Evolutionary conservation across 169 alveolate species (phyloP), one percentile per base, ranked within the genome.

Genomic region (Miamiensis avidus): DNA sequence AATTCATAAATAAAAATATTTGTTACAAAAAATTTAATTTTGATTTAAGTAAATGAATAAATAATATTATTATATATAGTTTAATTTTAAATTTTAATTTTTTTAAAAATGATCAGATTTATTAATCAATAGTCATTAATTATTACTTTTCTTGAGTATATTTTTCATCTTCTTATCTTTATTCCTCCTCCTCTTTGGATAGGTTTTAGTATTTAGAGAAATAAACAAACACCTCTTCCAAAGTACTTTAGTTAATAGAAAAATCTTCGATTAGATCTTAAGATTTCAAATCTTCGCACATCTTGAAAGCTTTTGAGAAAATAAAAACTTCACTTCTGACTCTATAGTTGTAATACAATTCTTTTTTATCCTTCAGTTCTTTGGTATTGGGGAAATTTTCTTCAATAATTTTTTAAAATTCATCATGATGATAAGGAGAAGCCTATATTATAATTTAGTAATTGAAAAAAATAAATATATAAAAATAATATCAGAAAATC

Each of bases 221-320:
- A 25, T 82, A 82, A 73, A 88, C 74, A 75, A 83, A 88, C 25
- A 88, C 92, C 49, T 83, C 81, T 74, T 88, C 92, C 15, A 88
- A 74, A 20, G 89, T 82, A 29, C 90, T 87, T 90, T 89, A 79
- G 15, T 84, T 85, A 28, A 91, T 88, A 29, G 81, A 76, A 78
- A 88, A 91, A 77, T 91, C 94, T 64, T 74, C 83, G 1, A 91
- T 86, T 11, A 77, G n/a, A 0, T 74, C 49, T 29, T 69, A 65
- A 1, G 31, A 30, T 75, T 81, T n/a, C 29, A 78, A 84, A 29
- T 87, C 29, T 77, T 81, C 76, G 65, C 83, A 86, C 25, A 86
- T 27, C 0, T 79, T 81, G 0, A 86, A 86, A 27, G 90, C 76
- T 32, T 81, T 75, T 0, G 73, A 79, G 31, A 86, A 86, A 49